These are phyloP conservation scores for Leptographium radiaticola DNA, from an alignment of 2,329 filamentous ascomycete genomes.

Conservation along the genomic window DNA sequence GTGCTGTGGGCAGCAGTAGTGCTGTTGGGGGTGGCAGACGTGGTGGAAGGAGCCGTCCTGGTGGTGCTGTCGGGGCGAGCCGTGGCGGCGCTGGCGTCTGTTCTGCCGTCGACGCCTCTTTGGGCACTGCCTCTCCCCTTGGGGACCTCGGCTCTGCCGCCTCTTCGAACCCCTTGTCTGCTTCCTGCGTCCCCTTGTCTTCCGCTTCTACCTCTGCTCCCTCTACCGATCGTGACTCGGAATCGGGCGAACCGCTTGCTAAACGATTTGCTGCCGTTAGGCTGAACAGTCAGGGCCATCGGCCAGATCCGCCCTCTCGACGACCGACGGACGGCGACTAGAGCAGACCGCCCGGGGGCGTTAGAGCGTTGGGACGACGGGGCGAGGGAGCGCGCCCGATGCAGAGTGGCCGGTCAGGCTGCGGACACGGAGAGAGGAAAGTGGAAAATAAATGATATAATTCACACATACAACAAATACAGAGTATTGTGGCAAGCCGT, in stretches of 20 bases:
- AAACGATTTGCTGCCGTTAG: conserved; percentile 55
- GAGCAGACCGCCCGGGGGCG: background rate
- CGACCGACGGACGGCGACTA: background rate
- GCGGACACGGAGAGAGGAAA: background rate
- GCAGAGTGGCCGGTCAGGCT: too few relatives aligned
- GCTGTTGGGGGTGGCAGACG: background rate
- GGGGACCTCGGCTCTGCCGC: background rate
- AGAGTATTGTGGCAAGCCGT: background rate
- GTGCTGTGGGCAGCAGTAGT: background rate
- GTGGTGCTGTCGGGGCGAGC: background rate
- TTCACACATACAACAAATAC: background rate
- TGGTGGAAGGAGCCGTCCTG: background rate
- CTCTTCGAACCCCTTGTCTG: background rate
- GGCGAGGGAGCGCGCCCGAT: background rate
- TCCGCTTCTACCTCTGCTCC: conserved; percentile 11
- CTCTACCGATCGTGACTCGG: conserved; percentile 12
- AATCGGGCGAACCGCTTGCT: conserved; percentile 43
- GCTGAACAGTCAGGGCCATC: conserved; percentile 28
- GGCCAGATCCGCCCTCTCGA: background rate
- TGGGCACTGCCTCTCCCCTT: background rate
- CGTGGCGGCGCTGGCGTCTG: background rate
- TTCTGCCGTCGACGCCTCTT: background rate
- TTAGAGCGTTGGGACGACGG: background rate
- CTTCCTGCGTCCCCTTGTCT: background rate
- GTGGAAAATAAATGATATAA: background rate